Conservation (phyloP, 2,329 filamentous ascomycete species). For the Dactylellina parvicollis region DNA sequence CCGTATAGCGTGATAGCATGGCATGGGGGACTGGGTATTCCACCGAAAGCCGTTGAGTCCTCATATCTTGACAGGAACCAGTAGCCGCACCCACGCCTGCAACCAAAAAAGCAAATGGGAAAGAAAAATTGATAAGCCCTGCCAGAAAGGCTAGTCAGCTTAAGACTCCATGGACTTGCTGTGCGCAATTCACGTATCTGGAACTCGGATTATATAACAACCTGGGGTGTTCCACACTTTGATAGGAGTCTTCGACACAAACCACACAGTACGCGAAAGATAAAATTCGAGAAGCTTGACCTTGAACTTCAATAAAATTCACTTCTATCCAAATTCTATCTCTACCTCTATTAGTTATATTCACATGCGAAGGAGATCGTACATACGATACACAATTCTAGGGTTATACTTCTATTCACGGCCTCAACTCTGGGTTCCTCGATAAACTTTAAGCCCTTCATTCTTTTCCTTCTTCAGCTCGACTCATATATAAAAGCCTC, state of each 20-base stretch:
- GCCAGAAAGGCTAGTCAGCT: slow-evolving; percentile 33
- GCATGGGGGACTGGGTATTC: slow-evolving; percentile 17
- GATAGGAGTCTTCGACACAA: slow-evolving; percentile 29
- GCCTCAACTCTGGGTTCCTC: too few species aligned
- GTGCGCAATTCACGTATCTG: slow-evolving; percentile 24
- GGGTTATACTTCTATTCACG: too few species aligned
- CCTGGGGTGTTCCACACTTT: slow-evolving; percentile 46
- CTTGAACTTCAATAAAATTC: neutral
- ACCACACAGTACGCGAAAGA: slow-evolving; percentile 23
- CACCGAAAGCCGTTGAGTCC: slow-evolving; percentile 23
- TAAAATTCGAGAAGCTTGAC: neutral
- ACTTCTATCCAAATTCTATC: neutral
- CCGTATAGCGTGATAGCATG: slow-evolving; percentile 24
- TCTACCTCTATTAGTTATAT: neutral
- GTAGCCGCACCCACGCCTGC: slow-evolving; percentile 38
- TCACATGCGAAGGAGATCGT: too few species aligned
- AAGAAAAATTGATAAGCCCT: slow-evolving; percentile 40
- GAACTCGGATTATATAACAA: slow-evolving; percentile 51
- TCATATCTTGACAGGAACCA: slow-evolving; percentile 1
- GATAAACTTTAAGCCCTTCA: too few species aligned
- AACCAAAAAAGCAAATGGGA: slow-evolving; percentile 43
- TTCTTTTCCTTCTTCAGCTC: too few species aligned
- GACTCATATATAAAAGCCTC: too few species aligned
- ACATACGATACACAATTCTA: too few species aligned
- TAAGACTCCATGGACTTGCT: slow-evolving; percentile 25